Base-by-base conservation (phyloP, 2,329 filamentous ascomycete species). In the Xylariaceae sp. region DNA sequence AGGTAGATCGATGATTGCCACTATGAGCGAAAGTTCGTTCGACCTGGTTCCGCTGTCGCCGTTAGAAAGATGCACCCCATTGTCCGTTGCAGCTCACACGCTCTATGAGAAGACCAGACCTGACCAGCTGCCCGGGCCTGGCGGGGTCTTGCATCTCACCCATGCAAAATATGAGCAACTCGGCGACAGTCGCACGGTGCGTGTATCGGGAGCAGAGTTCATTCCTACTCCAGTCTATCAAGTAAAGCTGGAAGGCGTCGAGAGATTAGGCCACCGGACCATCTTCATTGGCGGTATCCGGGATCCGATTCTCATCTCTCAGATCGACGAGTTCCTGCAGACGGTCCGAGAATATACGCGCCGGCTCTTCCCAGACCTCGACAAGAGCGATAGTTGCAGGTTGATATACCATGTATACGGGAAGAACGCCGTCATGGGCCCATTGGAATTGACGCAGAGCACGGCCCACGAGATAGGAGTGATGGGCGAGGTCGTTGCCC, bases 91-190 rank as follows among this genome's bases (percentile, higher is more conserved):
- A 4, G 64, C 67, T 0, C 68, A 71, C 50, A 64, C 66, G 2
- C 49, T 71, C 8, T 72, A 72, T 40, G 68, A 71, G 49, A 71
- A 71, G 45, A 59, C 61, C 4, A 44, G 67, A 19, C 68, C 68
- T 0, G 68, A 72, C 51, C 41, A 61, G 4, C 53, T 71, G 3
- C 43, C 49, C n/a, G 68, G 67, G 0, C 68, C 67, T 2, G 68
- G 68, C 15, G 69, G 68, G 0, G 47, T 51, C n/a, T 55, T 71
- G 7, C 47, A 64, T 34, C 50, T 70, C 3, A 54, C 56, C 16
- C 42, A 52, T 7, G 52, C 61, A 1, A 52, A 46, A 4, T 69
- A 68, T 39, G 55, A 64, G 39, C 55, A 64, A 42, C 40, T 68
- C 1, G 63, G 63, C 40, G 45, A 55, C 2, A 46, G 52, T 4